Conservation (phyloP, 73 alveolate species). For the Effrenium voratum region DNA sequence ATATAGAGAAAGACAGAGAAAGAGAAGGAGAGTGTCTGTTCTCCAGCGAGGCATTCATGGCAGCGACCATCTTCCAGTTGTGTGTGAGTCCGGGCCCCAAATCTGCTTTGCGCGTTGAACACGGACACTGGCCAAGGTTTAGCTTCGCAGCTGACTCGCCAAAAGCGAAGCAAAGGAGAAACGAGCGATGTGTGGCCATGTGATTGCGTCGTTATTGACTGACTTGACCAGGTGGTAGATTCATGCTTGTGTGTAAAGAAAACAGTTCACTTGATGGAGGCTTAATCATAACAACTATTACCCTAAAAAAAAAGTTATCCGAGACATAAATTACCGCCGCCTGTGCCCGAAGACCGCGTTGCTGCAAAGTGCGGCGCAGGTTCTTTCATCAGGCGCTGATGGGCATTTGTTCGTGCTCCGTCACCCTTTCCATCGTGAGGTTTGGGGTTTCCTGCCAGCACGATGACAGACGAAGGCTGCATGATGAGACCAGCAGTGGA, state of each 20-base stretch:
- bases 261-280: too few relatives aligned
- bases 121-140: not conserved
- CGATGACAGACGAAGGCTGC: too few relatives aligned
- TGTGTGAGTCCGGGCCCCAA: too few relatives aligned
- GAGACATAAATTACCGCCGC: not conserved
- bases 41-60: slow-evolving; percentile 34
- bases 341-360: not conserved
- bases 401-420: slow-evolving; percentile 11
- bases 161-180: not conserved
- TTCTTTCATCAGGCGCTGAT: not conserved
- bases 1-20: too few relatives aligned
- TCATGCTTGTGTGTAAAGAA: not conserved
- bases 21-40: too few relatives aligned
- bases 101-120: too few relatives aligned
- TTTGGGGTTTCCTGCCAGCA: too few relatives aligned
- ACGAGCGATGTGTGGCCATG: not conserved
- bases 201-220: not conserved
- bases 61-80: slow-evolving; percentile 75
- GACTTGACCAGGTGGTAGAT: not conserved
- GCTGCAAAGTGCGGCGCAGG: not conserved
- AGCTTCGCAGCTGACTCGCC: not conserved
- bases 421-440: not conserved
- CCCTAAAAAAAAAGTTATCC: not conserved
- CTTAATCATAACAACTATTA: not conserved
- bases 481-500: too few relatives aligned